Base-by-base conservation (phyloP, 805 yeast genomes). In the Pichia californica region DNA sequence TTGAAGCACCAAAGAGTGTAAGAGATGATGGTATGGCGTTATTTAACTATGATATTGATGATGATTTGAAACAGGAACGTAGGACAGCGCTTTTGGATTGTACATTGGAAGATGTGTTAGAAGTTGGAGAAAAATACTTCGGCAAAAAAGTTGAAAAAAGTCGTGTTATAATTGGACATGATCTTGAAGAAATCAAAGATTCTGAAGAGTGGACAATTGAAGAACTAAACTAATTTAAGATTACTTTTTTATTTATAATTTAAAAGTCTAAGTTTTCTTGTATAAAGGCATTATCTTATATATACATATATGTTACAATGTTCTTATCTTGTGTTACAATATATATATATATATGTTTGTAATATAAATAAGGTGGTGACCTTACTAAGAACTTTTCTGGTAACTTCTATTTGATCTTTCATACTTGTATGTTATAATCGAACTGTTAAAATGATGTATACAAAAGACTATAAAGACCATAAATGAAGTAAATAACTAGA, bases 1-100 rank as follows among this genome's bases (percentile, higher is more conserved):
- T 93, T 14, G 99, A 93, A 66, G 85, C 96, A 1, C 99, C 99
- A 11, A 71, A 77, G 34, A 82, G 89, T 57, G 81, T 88, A 14
- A 75, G 84, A 38, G 72, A 76, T 29, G 96, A 93, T 62, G 96
- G 96, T 11, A 68, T 76, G 52, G 62, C 74, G 14, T 62, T 69
- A 13, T 86, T 89, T 64, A 67, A 75, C 41, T 76, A 79, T 45
- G 88, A 84, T 1, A 72, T 91, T 30, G 77, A 83, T 28, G 87
- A 84, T 52, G 88, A 81, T 28, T 73, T 84, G 81, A 76, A 81
- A 57, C 96, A 91, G 61, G 67, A 65, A 36, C 76, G 97, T 59
- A 80, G 99, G 64, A 83, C 79, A 51, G 70, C 72, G 45, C 68
- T 93, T 46, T 67, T 93, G 40, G 83, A 76, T 46, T 87, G 86